A percentile compares a stretch with the other conserved stretches of the same genome.
These are phyloP conservation scores for Calonectria fujianensis DNA, from an alignment of 2,329 filamentous ascomycete species.

Conservation along the genomic window DNA sequence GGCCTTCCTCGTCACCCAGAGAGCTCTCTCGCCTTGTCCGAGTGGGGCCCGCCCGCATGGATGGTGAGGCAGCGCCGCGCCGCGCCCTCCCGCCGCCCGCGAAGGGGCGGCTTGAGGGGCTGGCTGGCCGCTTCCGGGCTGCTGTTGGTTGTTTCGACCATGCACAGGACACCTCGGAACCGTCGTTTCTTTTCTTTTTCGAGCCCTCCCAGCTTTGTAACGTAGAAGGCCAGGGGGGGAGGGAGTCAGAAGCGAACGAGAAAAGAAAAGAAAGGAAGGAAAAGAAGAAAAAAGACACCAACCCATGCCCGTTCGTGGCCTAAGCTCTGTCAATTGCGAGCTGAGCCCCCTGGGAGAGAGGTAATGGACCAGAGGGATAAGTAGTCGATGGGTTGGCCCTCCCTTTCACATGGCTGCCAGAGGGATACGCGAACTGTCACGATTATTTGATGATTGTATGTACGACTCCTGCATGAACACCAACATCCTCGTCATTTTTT, in stretches of 20 bases:
- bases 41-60: slow-evolving; percentile 17
- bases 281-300: neutral
- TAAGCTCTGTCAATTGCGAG: slow-evolving; percentile 6
- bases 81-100: slow-evolving; percentile 18
- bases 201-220: neutral
- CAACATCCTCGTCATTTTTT: neutral
- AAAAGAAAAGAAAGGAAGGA: slow-evolving; percentile 7
- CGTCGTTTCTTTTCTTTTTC: slow-evolving; percentile 13
- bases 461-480: neutral
- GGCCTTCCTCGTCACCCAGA: neutral
- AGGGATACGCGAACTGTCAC: neutral
- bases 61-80: slow-evolving; percentile 22
- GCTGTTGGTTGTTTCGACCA: slow-evolving; percentile 9
- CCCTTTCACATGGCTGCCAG: neutral
- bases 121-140: slow-evolving; percentile 21
- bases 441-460: slow-evolving; percentile 6
- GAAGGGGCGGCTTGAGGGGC: slow-evolving; percentile 14
- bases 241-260: slow-evolving; percentile 5
- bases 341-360: slow-evolving; percentile 20
- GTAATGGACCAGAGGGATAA: slow-evolving; percentile 27
- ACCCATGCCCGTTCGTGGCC: slow-evolving; percentile 22
- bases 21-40: slow-evolving; percentile 17
- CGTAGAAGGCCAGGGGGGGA: neutral
- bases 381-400: slow-evolving; percentile 13
- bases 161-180: slow-evolving; percentile 7